Evolutionary conservation across 805 yeast species (phyloP), one percentile per base, ranked within the genome.

Genomic region (Starmerella sp.): DNA sequence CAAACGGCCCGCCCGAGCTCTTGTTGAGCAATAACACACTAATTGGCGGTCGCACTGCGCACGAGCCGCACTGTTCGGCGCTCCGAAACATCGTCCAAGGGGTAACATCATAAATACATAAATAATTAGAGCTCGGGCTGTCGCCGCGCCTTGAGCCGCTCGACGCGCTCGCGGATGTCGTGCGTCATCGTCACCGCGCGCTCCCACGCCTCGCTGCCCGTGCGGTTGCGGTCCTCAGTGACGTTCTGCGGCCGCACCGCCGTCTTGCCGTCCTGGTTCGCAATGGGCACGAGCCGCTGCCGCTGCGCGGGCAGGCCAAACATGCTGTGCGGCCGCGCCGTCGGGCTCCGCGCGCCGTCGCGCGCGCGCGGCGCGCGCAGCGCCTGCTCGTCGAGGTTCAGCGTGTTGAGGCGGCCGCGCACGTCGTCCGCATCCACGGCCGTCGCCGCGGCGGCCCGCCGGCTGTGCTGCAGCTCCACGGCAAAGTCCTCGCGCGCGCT

Each of bases 171-270:
- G 17, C 51, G 52, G 29, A 60, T 35, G 46, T 47, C 48, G 39
- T 53, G 54, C 29, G 62, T 56, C 48, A 60, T 55, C 17, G 45
- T 48, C 5, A 56, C 56, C 4, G 62, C 62, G 22, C 55, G 51
- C 11, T 60, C 58, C 57, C 55, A 57, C 14, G 51, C 51, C 22
- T 53, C 55, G 45, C 41, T 41, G 13, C 54, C 53, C 2, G 45
- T 43, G 28, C 43, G 38, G 39, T 48, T 22, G 28, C 31, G 37
- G 30, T 47, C 43, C 37, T 35, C 38, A n/a, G 34, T 17, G 32
- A 5, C 6, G 29, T 37, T 14, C 10, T 15, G 10, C 17, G 48
- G 43, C 14, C 28, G 51, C 28, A 48, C 45, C 7, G 48, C 1
- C 6, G 32, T 36, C 28, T 31, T 30, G 28, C 36, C 30, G 11